phyloP scores from a whole-genome alignment of 1,139 yeast species.

The Lizanozyma gosingica region DNA sequence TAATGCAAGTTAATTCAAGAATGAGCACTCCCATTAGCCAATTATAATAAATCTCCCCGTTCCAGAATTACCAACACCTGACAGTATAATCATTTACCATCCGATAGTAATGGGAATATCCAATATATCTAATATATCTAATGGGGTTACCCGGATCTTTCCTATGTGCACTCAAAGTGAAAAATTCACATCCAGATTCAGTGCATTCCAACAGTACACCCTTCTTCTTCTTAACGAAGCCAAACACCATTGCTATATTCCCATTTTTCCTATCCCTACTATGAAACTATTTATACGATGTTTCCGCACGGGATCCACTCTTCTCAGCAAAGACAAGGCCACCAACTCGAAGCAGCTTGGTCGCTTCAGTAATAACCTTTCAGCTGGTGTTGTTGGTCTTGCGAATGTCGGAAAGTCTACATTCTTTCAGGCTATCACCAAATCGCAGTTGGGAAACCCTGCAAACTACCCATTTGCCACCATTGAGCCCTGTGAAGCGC shows the following conservation, averaged over 20 bases:
- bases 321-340: not conserved
- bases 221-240: not conserved
- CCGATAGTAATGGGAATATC: too few relatives aligned
- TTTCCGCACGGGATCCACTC: not conserved
- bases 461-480: slow-evolving; percentile 99
- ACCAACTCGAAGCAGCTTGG: not conserved
- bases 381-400: slow-evolving; percentile 63
- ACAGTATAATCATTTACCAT: too few relatives aligned
- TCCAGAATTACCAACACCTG: too few relatives aligned
- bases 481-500: slow-evolving; percentile 97
- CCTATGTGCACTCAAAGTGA: too few relatives aligned
- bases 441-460: slow-evolving; percentile 93
- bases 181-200: too few relatives aligned
- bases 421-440: slow-evolving; percentile 78
- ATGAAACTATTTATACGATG: not conserved
- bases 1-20: too few relatives aligned
- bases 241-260: too few relatives aligned
- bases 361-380: not conserved
- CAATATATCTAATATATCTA: too few relatives aligned
- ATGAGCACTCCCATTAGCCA: too few relatives aligned
- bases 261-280: too few relatives aligned
- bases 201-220: too few relatives aligned
- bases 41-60: too few relatives aligned
- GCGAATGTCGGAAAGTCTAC: slow-evolving; percentile 97
- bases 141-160: not conserved